A percentile compares a stretch with the other conserved stretches of the same genome.
phyloP scores from a whole-genome alignment of 2,329 filamentous ascomycete species.

The Apiospora rasikravindrae region DNA sequence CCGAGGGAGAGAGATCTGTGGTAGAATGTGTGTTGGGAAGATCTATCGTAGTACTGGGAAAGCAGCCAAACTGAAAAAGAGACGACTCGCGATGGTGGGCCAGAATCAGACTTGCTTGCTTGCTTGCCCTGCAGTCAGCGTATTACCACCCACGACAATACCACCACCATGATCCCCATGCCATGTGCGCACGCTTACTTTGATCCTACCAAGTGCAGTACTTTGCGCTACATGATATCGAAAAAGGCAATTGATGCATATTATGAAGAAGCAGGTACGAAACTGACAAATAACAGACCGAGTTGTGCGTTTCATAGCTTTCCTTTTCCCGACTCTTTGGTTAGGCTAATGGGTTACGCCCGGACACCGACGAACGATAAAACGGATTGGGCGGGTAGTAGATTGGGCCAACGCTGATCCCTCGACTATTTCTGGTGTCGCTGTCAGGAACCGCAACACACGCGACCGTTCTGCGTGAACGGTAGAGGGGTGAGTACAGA shows the following conservation, averaged over 20 bases:
- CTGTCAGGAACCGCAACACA: constrained; percentile 1
- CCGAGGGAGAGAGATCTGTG: neutral
- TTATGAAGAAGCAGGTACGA: neutral
- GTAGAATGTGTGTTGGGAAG: neutral
- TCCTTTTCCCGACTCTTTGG: constrained; percentile 12
- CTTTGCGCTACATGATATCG: neutral
- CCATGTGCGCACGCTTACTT: neutral
- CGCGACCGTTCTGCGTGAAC: neutral
- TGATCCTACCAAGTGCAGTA: neutral
- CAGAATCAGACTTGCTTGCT: neutral
- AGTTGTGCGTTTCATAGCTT: constrained; percentile 7
- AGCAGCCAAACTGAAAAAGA: neutral
- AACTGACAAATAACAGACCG: neutral
- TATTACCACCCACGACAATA: too few relatives aligned
- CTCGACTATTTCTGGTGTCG: neutral
- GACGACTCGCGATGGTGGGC: neutral
- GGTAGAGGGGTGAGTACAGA: neutral
- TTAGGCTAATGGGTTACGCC: neutral
- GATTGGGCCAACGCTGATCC: constrained; percentile 10
- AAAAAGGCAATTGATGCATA: neutral
- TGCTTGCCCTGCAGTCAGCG: constrained; percentile 17
- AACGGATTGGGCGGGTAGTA: constrained; percentile 9
- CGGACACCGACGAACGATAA: neutral
- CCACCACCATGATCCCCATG: neutral
- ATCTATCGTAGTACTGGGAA: constrained; percentile 6